phyloP scores from a whole-genome alignment of 345 rosid genomes.

The Aquilaria sinensis region DNA sequence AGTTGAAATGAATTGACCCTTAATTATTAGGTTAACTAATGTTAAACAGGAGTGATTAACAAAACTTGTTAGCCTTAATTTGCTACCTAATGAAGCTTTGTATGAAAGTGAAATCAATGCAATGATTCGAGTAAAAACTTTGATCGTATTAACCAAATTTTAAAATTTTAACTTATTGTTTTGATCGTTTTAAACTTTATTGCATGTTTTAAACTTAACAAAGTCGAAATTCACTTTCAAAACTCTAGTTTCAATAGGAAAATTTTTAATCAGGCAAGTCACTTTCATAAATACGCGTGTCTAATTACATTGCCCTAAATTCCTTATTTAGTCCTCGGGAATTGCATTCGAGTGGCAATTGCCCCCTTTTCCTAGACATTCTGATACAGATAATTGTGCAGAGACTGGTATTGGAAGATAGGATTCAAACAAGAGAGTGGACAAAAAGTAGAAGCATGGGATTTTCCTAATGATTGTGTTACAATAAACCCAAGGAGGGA shows the following conservation, averaged over 20 bases:
- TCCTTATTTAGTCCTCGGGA: conserved; percentile 8
- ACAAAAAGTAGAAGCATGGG: conserved; percentile 24
- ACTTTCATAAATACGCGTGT: no score
- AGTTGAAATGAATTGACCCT: no score
- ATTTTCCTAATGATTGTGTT: conserved; percentile 33
- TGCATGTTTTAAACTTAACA: background rate
- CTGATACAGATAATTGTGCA: background rate
- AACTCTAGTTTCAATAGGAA: no score
- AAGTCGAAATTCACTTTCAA: no score
- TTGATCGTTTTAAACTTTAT: background rate
- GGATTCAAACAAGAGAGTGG: conserved; percentile 8
- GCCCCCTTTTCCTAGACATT: conserved; percentile 4
- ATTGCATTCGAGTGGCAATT: conserved; percentile 6
- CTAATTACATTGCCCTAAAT: background rate
- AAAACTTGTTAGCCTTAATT: no score
- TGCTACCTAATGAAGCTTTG: no score
- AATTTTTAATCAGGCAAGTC: no score
- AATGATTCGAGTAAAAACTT: no score
- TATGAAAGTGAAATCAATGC: no score
- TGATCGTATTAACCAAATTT: background rate
- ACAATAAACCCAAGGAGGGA: conserved; percentile 18
- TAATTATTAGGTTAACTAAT: no score
- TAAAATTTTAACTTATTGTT: conserved; percentile 9
- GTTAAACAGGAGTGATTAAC: no score
- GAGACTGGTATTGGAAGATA: background rate